phyloP scores from a whole-genome alignment of 441 rosid species.

The California macrophylla region DNA sequence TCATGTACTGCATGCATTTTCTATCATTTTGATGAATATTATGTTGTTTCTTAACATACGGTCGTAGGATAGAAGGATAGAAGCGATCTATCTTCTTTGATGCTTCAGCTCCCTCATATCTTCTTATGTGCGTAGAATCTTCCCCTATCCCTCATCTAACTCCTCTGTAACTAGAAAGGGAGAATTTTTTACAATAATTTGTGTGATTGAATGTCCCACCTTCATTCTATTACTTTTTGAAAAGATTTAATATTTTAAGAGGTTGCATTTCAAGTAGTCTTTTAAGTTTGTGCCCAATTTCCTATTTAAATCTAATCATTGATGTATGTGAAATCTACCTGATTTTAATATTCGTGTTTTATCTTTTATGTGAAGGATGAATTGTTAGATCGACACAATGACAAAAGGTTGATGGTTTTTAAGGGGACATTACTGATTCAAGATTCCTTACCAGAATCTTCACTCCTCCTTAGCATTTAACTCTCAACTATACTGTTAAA shows the following conservation, averaged over 20 bases:
- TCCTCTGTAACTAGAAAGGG: neutral
- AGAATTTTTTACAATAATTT: neutral
- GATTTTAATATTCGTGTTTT: neutral
- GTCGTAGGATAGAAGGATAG: neutral
- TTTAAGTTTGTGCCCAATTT: neutral
- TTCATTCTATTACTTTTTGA: neutral
- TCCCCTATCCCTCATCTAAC: neutral
- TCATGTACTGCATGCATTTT: slow-evolving; percentile 2
- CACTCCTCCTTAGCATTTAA: neutral
- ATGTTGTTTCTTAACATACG: neutral
- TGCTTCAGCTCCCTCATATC: neutral
- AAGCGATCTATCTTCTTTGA: neutral
- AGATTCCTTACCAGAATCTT: neutral
- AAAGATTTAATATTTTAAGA: neutral
- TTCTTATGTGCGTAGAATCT: neutral
- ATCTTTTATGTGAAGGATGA: neutral
- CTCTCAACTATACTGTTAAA: no score
- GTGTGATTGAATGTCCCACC: neutral
- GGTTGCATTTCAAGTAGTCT: neutral
- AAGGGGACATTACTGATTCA: neutral
- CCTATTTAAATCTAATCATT: neutral
- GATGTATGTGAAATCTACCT: neutral
- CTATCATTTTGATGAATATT: neutral
- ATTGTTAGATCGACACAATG: neutral
- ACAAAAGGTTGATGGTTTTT: neutral